Conservation (phyloP, 495 filamentous ascomycete genomes). For the Aspergillus sclerotiicarbonarius region DNA sequence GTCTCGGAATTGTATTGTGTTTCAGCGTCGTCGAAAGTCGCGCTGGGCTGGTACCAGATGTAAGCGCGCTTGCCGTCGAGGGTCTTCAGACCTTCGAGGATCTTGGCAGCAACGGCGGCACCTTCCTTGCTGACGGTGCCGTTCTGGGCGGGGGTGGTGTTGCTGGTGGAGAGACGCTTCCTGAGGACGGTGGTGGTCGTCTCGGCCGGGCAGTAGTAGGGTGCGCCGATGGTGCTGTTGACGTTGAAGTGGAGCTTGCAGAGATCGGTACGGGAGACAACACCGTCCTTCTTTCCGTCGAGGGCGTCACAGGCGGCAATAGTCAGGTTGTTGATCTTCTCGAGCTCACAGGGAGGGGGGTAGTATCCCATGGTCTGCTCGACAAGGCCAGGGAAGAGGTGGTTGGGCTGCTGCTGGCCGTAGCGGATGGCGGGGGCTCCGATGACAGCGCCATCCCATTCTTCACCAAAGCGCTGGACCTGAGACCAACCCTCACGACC, state of each 20-base stretch:
- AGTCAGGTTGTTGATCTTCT: constrained; percentile 48
- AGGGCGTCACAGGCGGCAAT: constrained; percentile 51
- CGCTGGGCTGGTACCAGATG: constrained; percentile 30
- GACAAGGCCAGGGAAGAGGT: constrained; percentile 42
- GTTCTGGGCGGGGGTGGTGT: constrained; percentile 28
- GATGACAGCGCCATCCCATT: constrained; percentile 48
- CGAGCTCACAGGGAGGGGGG: constrained; percentile 50
- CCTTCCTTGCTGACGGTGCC: constrained; percentile 29
- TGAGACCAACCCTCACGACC: constrained; percentile 45
- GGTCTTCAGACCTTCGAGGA: constrained; percentile 32
- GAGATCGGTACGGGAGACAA: constrained; percentile 50
- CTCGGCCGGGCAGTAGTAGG: constrained; percentile 48
- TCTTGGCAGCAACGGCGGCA: constrained; percentile 30
- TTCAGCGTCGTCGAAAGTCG: constrained; percentile 26
- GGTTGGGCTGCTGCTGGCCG: constrained; percentile 49
- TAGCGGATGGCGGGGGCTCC: constrained; percentile 54
- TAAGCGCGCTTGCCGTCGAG: constrained; percentile 31
- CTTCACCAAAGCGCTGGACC: constrained; percentile 49
- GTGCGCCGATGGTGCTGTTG: constrained; percentile 41
- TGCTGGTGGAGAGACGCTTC: constrained; percentile 30
- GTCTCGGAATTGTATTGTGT: constrained; percentile 22
- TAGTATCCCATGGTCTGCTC: constrained; percentile 49
- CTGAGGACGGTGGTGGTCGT: constrained; percentile 32
- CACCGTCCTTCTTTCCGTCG: constrained; percentile 51
- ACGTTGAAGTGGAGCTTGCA: constrained; percentile 48